A percentile compares a stretch with the other conserved stretches of the same genome.
Conservation (phyloP, 768 basidiomycete genomes). For the Kwoniella heveanensis region DNA sequence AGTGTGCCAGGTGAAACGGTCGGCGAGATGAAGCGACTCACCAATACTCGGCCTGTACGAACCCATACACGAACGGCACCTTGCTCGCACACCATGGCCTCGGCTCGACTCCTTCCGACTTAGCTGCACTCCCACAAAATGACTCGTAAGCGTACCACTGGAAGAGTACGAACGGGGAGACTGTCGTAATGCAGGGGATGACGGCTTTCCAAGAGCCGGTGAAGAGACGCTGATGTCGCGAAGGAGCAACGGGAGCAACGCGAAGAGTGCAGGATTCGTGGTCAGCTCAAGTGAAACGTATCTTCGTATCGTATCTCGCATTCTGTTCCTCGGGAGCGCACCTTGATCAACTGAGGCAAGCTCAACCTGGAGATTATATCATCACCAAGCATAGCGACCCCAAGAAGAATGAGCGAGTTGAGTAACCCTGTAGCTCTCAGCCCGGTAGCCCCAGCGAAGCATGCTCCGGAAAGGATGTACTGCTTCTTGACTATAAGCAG, state of each 20-base stretch:
- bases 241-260: too few species aligned
- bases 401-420: constrained; percentile 30
- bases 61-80: constrained; percentile 74
- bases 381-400: constrained; percentile 23
- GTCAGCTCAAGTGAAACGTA: too few species aligned
- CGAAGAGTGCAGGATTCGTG: too few species aligned
- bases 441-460: constrained; percentile 40
- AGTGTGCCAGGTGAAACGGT: too few species aligned
- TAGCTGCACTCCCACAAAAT: constrained; percentile 63
- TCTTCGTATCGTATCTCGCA: too few species aligned
- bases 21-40: too few species aligned
- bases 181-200: constrained; percentile 60
- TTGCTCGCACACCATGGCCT: constrained; percentile 67
- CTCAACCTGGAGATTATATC: not conserved
- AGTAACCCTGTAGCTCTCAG: constrained; percentile 50
- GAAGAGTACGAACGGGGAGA: constrained; percentile 71
- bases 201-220: constrained; percentile 2
- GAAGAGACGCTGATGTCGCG: not conserved
- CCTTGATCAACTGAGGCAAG: not conserved
- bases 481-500: constrained; percentile 18
- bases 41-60: constrained; percentile 83
- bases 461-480: constrained; percentile 20
- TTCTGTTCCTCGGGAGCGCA: not conserved
- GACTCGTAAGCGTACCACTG: constrained; percentile 67
- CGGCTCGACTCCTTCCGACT: not conserved